These are phyloP conservation scores for Arthroderma sp. DNA, from an alignment of 2,329 filamentous ascomycete species.

Conservation along the genomic window DNA sequence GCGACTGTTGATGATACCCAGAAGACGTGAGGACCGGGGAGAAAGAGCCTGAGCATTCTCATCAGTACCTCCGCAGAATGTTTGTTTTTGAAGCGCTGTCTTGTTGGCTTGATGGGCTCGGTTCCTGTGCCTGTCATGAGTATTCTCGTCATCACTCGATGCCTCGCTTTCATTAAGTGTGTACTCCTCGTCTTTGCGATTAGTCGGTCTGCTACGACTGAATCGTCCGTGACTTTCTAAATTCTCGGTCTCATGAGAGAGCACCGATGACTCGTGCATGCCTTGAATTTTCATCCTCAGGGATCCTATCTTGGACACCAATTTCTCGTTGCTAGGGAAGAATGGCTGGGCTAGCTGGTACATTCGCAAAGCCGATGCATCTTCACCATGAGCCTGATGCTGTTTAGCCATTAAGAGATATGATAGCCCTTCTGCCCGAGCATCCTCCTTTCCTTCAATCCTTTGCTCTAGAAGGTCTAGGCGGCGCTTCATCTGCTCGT, in stretches of 20 bases:
- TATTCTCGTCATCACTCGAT: slow-evolving; percentile 21
- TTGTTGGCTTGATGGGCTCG: background rate
- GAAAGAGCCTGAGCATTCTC: slow-evolving; percentile 17
- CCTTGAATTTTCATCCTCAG: slow-evolving; percentile 37
- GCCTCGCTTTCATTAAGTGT: slow-evolving; percentile 9
- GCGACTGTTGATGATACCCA: slow-evolving; percentile 34
- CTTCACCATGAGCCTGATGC: slow-evolving; percentile 71
- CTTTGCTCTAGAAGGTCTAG: slow-evolving; percentile 74
- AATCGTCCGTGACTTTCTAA: slow-evolving; percentile 1
- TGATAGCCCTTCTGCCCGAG: slow-evolving; percentile 67
- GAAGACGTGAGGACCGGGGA: slow-evolving; percentile 31
- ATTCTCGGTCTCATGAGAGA: too few species aligned
- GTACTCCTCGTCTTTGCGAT: slow-evolving; percentile 9
- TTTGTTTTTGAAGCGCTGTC: background rate
- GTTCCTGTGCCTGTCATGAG: background rate
- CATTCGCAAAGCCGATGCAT: slow-evolving; percentile 65
- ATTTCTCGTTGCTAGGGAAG: slow-evolving; percentile 74
- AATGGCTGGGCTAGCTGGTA: slow-evolving; percentile 73
- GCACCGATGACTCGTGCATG: background rate
- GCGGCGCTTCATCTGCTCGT: slow-evolving; percentile 64
- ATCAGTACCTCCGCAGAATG: background rate
- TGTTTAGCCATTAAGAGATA: slow-evolving; percentile 85
- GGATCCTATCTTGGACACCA: slow-evolving; percentile 43
- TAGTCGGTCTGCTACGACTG: slow-evolving; percentile 2
- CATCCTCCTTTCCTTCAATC: slow-evolving; percentile 66